phyloP scores from a whole-genome alignment of 106 monocot genomes.

The Alisma plantagoaquatica region DNA sequence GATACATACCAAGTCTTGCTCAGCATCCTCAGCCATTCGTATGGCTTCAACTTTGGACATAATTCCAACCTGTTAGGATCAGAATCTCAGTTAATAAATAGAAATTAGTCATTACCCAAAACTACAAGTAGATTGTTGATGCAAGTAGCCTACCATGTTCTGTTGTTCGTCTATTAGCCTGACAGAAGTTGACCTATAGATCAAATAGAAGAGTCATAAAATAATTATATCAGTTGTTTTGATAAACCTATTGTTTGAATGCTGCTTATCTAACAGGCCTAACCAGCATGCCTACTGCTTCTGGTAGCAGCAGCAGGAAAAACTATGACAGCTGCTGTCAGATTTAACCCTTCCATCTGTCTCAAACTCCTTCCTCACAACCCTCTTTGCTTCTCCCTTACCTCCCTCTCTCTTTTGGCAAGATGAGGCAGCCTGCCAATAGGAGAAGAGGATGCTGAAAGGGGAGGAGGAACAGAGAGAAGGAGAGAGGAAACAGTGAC shows the following conservation, averaged over 20 bases:
- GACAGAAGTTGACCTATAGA: constrained; percentile 16
- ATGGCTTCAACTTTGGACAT: constrained; percentile 19
- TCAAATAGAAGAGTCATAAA: neutral
- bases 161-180: constrained; percentile 25
- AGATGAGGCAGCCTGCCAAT: no score
- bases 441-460: no score
- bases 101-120: no score
- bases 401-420: no score
- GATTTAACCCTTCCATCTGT: neutral
- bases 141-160: constrained; percentile 14
- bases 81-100: no score
- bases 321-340: neutral
- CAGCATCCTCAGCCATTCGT: constrained; percentile 23
- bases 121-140: no score
- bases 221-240: no score
- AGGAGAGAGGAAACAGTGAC: no score
- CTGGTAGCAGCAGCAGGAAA: neutral
- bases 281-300: neutral
- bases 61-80: constrained; percentile 17
- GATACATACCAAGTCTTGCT: constrained; percentile 16
- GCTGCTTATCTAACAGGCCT: neutral
- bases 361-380: no score
- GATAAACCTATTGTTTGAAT: neutral
- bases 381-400: no score
- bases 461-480: no score